phyloP scores from a whole-genome alignment of 176 grass and related monocot species.

The Phragmites australis region DNA sequence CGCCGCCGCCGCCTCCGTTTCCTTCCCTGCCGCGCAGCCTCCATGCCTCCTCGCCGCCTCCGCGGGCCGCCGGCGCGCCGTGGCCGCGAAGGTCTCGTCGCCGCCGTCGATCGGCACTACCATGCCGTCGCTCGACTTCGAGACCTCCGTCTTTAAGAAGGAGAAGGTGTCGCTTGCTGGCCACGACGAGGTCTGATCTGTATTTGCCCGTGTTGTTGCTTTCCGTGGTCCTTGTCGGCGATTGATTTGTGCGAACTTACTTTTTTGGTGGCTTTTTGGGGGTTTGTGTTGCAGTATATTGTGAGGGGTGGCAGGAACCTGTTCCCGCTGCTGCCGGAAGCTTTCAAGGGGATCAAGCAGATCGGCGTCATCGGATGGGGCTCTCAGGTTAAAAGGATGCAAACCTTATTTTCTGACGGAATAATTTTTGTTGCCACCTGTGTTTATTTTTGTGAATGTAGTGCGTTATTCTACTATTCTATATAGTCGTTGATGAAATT shows the following conservation, averaged over 20 bases:
- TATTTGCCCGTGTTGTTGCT: not conserved
- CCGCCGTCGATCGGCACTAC: conserved; percentile 42
- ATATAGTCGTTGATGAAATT: not conserved
- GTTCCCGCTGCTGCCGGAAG: conserved; percentile 65
- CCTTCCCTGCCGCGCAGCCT: conserved; percentile 33
- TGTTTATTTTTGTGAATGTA: conserved; percentile 6
- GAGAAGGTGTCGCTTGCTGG: conserved; percentile 71
- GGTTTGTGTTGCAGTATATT: conserved; percentile 52
- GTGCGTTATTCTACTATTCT: not conserved
- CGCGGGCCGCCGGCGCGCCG: conserved; percentile 19
- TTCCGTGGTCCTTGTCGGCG: not conserved
- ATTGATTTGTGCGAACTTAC: not conserved
- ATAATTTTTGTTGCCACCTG: not conserved
- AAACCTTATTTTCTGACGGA: not conserved
- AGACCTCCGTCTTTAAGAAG: conserved; percentile 78
- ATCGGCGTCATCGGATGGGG: conserved; percentile 83
- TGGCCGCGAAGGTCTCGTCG: conserved; percentile 46
- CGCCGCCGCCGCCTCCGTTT: conserved; percentile 18
- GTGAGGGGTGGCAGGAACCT: conserved; percentile 79
- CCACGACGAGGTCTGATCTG: conserved; percentile 57
- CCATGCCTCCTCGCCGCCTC: conserved; percentile 32
- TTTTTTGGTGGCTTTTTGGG: conserved; percentile 1
- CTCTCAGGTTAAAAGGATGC: conserved; percentile 50
- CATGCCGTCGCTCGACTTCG: conserved; percentile 62
- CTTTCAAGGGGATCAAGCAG: conserved; percentile 79